These are phyloP conservation scores for Ogataea hybrid DNA, from an alignment of 1,139 yeast species.

Conservation along the genomic window DNA sequence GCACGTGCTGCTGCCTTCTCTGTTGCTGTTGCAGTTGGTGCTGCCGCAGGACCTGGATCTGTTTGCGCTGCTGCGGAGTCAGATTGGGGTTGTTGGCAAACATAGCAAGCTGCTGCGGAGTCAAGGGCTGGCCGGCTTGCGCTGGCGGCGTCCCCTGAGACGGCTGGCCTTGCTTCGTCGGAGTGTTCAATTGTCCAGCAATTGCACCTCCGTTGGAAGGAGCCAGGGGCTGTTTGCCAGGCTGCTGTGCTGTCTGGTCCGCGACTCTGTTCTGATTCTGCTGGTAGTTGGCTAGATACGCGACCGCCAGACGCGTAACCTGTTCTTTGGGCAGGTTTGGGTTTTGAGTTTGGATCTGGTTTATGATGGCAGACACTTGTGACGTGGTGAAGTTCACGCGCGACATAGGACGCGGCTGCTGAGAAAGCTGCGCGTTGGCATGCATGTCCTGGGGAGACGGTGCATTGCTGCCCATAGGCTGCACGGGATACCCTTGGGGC, in stretches of 20 bases:
- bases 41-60: slow-evolving; percentile 28
- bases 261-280: slow-evolving; percentile 40
- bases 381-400: slow-evolving; percentile 52
- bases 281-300: slow-evolving; percentile 60
- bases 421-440: slow-evolving; percentile 13
- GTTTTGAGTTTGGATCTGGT: slow-evolving; percentile 65
- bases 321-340: slow-evolving; percentile 70
- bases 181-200: slow-evolving; percentile 15
- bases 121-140: slow-evolving; percentile 15
- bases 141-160: slow-evolving; percentile 11
- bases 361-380: slow-evolving; percentile 68
- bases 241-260: slow-evolving; percentile 11
- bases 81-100: slow-evolving; percentile 28
- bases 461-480: slow-evolving; percentile 6
- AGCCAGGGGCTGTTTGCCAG: slow-evolving; percentile 24
- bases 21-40: slow-evolving; percentile 24
- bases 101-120: slow-evolving; percentile 27
- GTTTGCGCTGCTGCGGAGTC: slow-evolving; percentile 30
- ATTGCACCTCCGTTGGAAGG: slow-evolving; percentile 13
- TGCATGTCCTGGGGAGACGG: slow-evolving; percentile 13
- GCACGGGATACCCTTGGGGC: slow-evolving; percentile 8
- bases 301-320: slow-evolving; percentile 70
- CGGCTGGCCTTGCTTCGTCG: slow-evolving; percentile 9
- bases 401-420: slow-evolving; percentile 19
- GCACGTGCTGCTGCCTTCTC: slow-evolving; percentile 20